A percentile compares a stretch with the other conserved stretches of the same genome.
phyloP scores from a whole-genome alignment of 495 filamentous ascomycete genomes.

The Tuber umbilicatum region DNA sequence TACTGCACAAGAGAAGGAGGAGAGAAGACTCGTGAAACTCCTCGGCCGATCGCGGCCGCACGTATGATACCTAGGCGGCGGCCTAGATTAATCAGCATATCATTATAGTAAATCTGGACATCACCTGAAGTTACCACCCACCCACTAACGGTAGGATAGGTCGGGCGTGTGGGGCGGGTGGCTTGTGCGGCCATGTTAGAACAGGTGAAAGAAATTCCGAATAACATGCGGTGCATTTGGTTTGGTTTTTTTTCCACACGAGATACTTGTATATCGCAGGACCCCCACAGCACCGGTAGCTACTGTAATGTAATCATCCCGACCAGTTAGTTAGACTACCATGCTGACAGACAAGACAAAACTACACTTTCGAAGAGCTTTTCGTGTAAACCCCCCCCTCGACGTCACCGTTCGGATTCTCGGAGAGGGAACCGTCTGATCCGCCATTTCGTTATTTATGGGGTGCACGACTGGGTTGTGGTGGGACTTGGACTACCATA shows the following conservation, averaged over 20 bases:
- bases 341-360: not conserved
- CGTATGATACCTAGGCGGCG: too few species aligned
- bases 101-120: not conserved
- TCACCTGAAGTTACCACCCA: not conserved
- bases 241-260: too few species aligned
- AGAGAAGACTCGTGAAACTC: not conserved
- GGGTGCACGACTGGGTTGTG: not conserved
- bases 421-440: not conserved
- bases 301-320: not conserved
- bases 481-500: too few species aligned
- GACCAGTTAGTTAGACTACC: not conserved
- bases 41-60: not conserved
- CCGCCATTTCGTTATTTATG: not conserved
- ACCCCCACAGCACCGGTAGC: not conserved
- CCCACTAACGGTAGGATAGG: not conserved
- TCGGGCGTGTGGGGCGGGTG: not conserved
- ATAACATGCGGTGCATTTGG: not conserved
- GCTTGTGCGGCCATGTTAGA: not conserved
- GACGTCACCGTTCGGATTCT: not conserved
- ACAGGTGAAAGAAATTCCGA: not conserved
- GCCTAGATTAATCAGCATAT: not conserved
- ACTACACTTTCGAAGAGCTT: not conserved
- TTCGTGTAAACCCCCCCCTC: not conserved
- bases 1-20: not conserved
- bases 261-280: too few species aligned